Base-by-base conservation (phyloP, 2,329 filamentous ascomycete species). In the Alternaria rosae region DNA sequence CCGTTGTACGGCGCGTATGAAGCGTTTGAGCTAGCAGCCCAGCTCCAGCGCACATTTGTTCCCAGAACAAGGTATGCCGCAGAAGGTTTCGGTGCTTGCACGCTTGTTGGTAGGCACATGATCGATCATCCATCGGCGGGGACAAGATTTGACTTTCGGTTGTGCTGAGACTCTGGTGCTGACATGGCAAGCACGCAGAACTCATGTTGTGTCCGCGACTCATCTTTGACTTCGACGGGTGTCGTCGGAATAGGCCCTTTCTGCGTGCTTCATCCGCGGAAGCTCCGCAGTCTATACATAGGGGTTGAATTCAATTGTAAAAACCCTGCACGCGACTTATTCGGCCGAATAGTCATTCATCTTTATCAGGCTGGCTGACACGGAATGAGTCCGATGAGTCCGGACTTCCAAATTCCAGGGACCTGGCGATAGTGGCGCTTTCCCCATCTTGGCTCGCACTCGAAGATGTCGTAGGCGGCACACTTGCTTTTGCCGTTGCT, bases 121-220 rank as follows among this genome's bases (percentile, higher is more conserved):
- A 53, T 45, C 20, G 45, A 51, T 52, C 26, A 45, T 35, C 38
- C 23, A 12, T 45, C 28, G 5, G 42, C 23, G 12, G 50, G 38
- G 41, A 41, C 41, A 26, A n/a, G 41, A 53, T 54, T 58, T 57
- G 55, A 44, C 38, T 52, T 58, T 45, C 21, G 56, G n/a, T 32
- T 53, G 15, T 57, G 13, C 41, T 45, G 28, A 53, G 30, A 54
- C 28, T 54, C 51, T 59, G 21, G 55, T 32, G 35, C 13, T 52
- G 35, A 32, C 28, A 21, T 43, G 13, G 38, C 47, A 58, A 25
- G 20, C 26, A 17, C 23, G 23, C n/a, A 32, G n/a, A 2, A 38
- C 35, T 38, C 35, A 38, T n/a, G 21, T 21, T 6, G 30, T 30
- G 35, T 32, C 35, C 47, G 26, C 47, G 35, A 44, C 32, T 57